A percentile compares a stretch with the other conserved stretches of the same genome.
phyloP scores from a whole-genome alignment of 73 alveolate genomes.

The Paramecium caudatum region DNA sequence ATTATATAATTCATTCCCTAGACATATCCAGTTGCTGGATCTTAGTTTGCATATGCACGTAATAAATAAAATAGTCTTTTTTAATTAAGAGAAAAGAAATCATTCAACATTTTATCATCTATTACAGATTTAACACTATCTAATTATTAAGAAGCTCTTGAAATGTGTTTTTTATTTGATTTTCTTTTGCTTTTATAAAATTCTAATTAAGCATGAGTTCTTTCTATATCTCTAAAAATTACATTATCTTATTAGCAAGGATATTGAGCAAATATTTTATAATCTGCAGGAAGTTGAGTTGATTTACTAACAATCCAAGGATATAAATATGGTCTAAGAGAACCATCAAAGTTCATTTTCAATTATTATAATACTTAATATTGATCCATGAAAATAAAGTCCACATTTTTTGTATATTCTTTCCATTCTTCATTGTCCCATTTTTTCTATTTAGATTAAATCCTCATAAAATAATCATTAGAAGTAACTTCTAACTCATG shows the following conservation, averaged over 20 bases:
- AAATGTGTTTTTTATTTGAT: not conserved
- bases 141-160: not conserved
- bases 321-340: not conserved
- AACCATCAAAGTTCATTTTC: not conserved
- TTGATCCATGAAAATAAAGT: conserved; percentile 6
- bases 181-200: conserved; percentile 29
- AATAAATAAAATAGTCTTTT: conserved; percentile 22
- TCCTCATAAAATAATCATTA: conserved; percentile 24
- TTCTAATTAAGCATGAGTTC: conserved; percentile 33
- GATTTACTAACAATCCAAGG: conserved; percentile 57
- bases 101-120: conserved; percentile 8
- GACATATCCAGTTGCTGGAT: conserved; percentile 59
- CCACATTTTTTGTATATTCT: not conserved
- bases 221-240: conserved; percentile 45
- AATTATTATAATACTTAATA: not conserved
- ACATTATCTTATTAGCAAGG: not conserved
- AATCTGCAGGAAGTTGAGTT: not conserved
- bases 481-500: not conserved
- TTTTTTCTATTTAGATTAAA: not conserved
- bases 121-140: conserved; percentile 1
- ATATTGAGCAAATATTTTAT: not conserved
- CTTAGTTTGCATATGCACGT: conserved; percentile 58
- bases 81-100: conserved; percentile 28
- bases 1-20: conserved; percentile 61
- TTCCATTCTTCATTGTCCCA: conserved; percentile 54